Base-by-base conservation (phyloP, 768 basidiomycete genomes). In the Pleurotus tuber-regium region DNA sequence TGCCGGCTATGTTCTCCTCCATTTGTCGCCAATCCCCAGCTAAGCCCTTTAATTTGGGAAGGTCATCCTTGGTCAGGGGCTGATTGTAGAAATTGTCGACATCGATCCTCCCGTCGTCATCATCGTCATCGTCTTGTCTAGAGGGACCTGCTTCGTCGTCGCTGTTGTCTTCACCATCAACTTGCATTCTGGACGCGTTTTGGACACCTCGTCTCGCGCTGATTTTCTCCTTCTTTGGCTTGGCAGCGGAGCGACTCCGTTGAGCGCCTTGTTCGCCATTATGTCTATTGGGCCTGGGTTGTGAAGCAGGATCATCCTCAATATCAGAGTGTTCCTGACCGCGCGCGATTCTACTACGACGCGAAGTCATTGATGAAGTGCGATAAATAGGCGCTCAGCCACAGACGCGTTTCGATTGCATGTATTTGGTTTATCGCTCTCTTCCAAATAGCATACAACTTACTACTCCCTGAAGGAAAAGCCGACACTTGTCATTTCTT, bases 21-120 rank as follows among this genome's bases (percentile, higher is more conserved):
- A 87, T 73, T 55, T 67, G 64, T 18, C 73, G 62, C 89, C 88
- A 90, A 64, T 90, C 87, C 1, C 71, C 63, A 0, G 80, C 66
- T 38, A 88, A 69, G 10, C 85, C 84, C 7, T 72, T 68, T 25
- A 90, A 63, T 61, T 77, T 84, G 25, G 62, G 54, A 26, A 72
- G 68, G 40, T 87, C 81, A 8, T 69, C 68, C 58, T 66, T 77
- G 49, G 75, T 71, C 44, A 92, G 66, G 14, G 90, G 87, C 54
- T 89, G 86, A 64, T 89, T 78, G 4, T 59, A 67, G 55, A 91
- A 84, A 61, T 79, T 76, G 29, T 74, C 68, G 23, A 84, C 76
- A 54, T 88, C 82, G 46, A 89, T 84, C 16, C 67, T 65, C 29
- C 74, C 77, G 41, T 80, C 77, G 0, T 78, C 75, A 25, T 73